Conservation (phyloP, 2,329 filamentous ascomycete genomes). For the Hawksworthiomyces lignivorus region DNA sequence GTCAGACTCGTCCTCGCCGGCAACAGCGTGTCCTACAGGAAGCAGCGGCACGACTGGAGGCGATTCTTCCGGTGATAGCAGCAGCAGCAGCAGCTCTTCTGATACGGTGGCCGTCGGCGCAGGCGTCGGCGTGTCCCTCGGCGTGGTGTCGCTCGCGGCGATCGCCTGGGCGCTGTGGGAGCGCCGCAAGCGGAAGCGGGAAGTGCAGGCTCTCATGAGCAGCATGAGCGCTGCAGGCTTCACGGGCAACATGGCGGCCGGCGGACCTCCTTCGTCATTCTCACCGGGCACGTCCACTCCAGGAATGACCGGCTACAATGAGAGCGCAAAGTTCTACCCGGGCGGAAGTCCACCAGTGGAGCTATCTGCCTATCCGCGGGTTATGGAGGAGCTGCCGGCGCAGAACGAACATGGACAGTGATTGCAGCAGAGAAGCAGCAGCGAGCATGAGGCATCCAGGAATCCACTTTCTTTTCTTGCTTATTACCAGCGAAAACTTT, state of each 20-base stretch:
- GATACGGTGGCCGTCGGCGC: slow-evolving; percentile 9
- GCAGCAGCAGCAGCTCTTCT: no score
- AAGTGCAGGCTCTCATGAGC: slow-evolving; percentile 1
- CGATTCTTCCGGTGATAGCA: no score
- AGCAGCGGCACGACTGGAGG: no score
- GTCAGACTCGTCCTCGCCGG: not conserved
- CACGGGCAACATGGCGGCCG: no score
- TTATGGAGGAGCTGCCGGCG: slow-evolving; percentile 5
- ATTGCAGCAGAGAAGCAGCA: no score
- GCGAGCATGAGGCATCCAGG: no score
- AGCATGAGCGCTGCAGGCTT: no score
- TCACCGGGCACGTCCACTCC: not conserved
- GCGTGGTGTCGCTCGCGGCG: slow-evolving; percentile 3
- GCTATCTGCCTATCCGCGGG: slow-evolving; percentile 5
- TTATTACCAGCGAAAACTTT: no score
- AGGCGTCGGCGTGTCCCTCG: slow-evolving; percentile 12
- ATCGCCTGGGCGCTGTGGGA: slow-evolving; percentile 12
- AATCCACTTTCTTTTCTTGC: no score
- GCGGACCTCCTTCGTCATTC: not conserved
- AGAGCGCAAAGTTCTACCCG: not conserved
- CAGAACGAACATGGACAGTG: no score
- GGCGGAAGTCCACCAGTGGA: slow-evolving; percentile 2
- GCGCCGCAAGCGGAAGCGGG: slow-evolving; percentile 7
- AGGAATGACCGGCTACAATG: not conserved
- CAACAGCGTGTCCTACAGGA: no score